Conservation (phyloP, 495 filamentous ascomycete genomes). For the Daldinia loculata region DNA sequence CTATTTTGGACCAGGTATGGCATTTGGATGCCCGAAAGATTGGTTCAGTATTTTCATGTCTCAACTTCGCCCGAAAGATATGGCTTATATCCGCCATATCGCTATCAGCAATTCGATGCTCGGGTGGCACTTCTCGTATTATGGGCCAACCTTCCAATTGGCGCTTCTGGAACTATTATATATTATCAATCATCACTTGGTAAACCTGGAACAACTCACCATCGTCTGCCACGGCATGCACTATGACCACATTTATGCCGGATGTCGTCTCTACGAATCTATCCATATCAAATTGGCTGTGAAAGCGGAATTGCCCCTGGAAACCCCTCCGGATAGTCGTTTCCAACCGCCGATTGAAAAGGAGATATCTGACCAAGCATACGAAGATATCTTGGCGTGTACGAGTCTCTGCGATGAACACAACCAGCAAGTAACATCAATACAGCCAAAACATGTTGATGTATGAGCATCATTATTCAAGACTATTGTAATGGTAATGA, state of each 20-base stretch:
- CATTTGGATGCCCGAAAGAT: slow-evolving; percentile 17
- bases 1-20: slow-evolving; percentile 41
- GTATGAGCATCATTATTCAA: too few species aligned
- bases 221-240: slow-evolving; percentile 41
- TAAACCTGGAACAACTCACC: slow-evolving; percentile 32
- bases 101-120: slow-evolving; percentile 41
- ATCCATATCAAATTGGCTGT: background rate
- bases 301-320: background rate
- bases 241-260: background rate
- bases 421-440: background rate
- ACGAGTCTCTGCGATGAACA: background rate
- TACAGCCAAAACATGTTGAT: too few species aligned
- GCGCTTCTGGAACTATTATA: slow-evolving; percentile 21
- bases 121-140: slow-evolving; percentile 8
- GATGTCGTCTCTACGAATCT: background rate
- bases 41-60: slow-evolving; percentile 34
- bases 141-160: slow-evolving; percentile 11
- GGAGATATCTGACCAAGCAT: background rate
- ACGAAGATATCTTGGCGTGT: background rate
- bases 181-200: slow-evolving; percentile 20
- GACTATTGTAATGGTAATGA: background rate
- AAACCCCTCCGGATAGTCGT: background rate
- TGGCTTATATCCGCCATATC: slow-evolving; percentile 39
- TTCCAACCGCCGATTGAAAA: background rate
- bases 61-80: slow-evolving; percentile 27